Base-by-base conservation (phyloP, 805 yeast genomes). In the Metschnikowia arizonensis region DNA sequence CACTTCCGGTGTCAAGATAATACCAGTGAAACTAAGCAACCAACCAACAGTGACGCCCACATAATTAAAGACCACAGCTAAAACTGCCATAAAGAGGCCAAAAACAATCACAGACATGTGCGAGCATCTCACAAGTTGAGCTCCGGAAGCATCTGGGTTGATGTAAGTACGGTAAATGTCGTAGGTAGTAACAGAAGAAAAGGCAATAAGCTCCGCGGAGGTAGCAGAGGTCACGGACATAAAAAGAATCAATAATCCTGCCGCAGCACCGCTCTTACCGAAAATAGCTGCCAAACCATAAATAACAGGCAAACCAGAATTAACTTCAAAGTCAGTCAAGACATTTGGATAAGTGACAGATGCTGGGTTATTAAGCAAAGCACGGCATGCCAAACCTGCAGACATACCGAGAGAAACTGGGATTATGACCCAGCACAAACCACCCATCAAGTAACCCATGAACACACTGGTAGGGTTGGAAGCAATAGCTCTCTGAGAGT, bases 391-490 rank as follows among this genome's bases (percentile, higher is more conserved):
- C 44, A 72, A 55, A 5, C 76, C 77, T 49, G 53, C 50, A 19
- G 46, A 44, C 28, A 46, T 43, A 45, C 60, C 48, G 33, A 70
- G 49, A 1, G 68, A 61, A 48, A 60, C 66, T 5, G 78, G 77
- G 30, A 74, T 61, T 0, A 74, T 68, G 42, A 68, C 66, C 75
- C 77, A 73, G 36, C 73, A 65, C 7, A 72, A 18, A 1, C 74
- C 73, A n/a, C 77, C 77, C n/a, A 71, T 49, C n/a, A 69, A 53
- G 50, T 73, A 73, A 3, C 76, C 75, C 2, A 62, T 60, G n/a
- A 72, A 63, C 2, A 73, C 72, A 6, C 69, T 55, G 2, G 63
- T 64, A 6, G 73, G 67, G 36, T 67, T 54, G 10, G 75, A 69
- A 15, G 78, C 75, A 51, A 73, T 69, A 3, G 78, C 74, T 54